These are phyloP conservation scores for Nasturtium officinale DNA, from an alignment of 345 rosid genomes.

Conservation along the genomic window DNA sequence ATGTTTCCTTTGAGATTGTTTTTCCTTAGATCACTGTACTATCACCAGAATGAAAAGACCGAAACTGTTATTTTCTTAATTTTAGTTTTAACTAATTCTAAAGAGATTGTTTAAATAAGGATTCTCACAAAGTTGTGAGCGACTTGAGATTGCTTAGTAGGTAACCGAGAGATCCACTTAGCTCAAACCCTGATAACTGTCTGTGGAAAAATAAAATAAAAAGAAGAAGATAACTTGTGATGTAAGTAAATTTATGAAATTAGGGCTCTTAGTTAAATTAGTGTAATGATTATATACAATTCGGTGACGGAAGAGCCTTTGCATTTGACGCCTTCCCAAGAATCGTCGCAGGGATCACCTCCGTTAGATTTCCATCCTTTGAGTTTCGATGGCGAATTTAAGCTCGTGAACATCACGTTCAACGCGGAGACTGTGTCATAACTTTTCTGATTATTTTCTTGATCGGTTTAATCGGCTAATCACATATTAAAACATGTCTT, in stretches of 20 bases:
- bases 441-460: background rate
- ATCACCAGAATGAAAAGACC: slow-evolving; percentile 47
- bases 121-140: slow-evolving; percentile 73
- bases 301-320: slow-evolving; percentile 74
- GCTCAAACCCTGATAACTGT: slow-evolving; percentile 65
- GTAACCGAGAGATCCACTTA: slow-evolving; percentile 80
- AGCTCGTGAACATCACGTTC: slow-evolving; percentile 82
- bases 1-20: slow-evolving; percentile 78
- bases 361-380: slow-evolving; percentile 77
- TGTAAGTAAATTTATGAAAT: slow-evolving; percentile 8
- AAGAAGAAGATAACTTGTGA: background rate
- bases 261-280: slow-evolving; percentile 7
- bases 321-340: slow-evolving; percentile 90
- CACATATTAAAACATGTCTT: background rate
- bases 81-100: slow-evolving; percentile 1
- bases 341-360: slow-evolving; percentile 87
- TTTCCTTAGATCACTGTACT: slow-evolving; percentile 89
- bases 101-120: slow-evolving; percentile 15
- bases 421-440: slow-evolving; percentile 75
- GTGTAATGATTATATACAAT: slow-evolving; percentile 47
- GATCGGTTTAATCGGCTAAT: slow-evolving; percentile 6
- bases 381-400: slow-evolving; percentile 71
- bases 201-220: slow-evolving; percentile 42
- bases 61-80: slow-evolving; percentile 22
- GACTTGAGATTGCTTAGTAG: slow-evolving; percentile 81